A percentile compares a stretch with the other conserved stretches of the same genome.
Evolutionary conservation across 2,329 filamentous ascomycete species (phyloP).

Genomic region (Didymella segeticola): DNA sequence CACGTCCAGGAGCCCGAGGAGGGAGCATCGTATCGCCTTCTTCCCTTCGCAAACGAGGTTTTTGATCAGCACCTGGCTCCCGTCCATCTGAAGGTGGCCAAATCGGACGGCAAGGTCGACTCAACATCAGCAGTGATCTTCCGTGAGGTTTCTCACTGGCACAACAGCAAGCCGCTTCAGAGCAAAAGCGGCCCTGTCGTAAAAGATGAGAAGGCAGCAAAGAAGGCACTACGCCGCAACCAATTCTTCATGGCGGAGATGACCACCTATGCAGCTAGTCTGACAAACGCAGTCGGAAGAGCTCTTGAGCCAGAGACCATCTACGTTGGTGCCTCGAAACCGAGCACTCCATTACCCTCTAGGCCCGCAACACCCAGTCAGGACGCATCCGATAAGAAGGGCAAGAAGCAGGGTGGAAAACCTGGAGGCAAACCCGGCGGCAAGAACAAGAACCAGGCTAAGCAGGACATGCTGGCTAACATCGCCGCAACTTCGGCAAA

Average conservation of each 20-base stretch:
- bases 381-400: constrained; percentile 24
- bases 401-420: constrained; percentile 32
- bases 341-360: constrained; percentile 12
- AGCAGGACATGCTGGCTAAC: constrained; percentile 54
- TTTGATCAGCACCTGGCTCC: constrained; percentile 58
- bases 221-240: constrained; percentile 55
- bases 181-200: constrained; percentile 42
- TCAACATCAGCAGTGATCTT: constrained; percentile 53
- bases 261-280: constrained; percentile 71
- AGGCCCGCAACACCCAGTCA: constrained; percentile 17
- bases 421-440: constrained; percentile 31
- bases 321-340: constrained; percentile 52
- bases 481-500: constrained; percentile 52
- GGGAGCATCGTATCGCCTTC: constrained; percentile 40
- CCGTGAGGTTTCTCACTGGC: constrained; percentile 65
- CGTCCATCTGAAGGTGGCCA: constrained; percentile 49
- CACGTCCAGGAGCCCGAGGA: constrained; percentile 16
- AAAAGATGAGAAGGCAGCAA: constrained; percentile 44
- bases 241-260: constrained; percentile 74
- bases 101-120: constrained; percentile 31
- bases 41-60: constrained; percentile 57
- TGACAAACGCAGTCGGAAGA: constrained; percentile 70
- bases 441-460: constrained; percentile 45
- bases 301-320: constrained; percentile 69
- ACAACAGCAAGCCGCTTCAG: constrained; percentile 62